Evolutionary conservation across 441 rosid species (phyloP).

Genomic region (Theobroma grandiflorum): DNA sequence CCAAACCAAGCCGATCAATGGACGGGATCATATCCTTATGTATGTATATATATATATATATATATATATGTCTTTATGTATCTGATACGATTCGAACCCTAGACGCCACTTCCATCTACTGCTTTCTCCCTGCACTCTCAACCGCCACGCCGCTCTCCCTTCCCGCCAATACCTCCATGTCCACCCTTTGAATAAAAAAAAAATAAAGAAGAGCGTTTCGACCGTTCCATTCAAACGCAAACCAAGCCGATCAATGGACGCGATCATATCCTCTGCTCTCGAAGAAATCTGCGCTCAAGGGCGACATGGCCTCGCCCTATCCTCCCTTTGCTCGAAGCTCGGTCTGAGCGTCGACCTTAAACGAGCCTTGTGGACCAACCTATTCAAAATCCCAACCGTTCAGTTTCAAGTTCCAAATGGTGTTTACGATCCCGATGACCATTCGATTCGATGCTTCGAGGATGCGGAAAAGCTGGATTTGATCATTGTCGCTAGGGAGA

Average conservation of each 20-base stretch:
- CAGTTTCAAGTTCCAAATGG: conserved; percentile 49
- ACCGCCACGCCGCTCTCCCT: neutral
- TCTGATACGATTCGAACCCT: too few species aligned
- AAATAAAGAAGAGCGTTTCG: too few species aligned
- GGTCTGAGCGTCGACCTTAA: conserved; percentile 38
- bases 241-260: conserved; percentile 51
- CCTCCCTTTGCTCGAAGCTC: conserved; percentile 57
- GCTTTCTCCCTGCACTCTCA: too few species aligned
- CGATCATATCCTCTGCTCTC: conserved; percentile 64
- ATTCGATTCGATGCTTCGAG: conserved; percentile 58
- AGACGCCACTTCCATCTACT: too few species aligned
- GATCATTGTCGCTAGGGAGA: conserved; percentile 65
- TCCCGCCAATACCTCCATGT: conserved; percentile 15
- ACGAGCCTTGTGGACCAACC: conserved; percentile 60
- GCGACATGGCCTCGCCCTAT: conserved; percentile 51
- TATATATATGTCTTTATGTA: too few species aligned
- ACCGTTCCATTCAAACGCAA: neutral
- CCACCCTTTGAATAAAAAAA: neutral
- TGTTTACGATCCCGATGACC: conserved; percentile 42
- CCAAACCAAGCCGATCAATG: conserved; percentile 38
- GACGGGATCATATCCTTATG: conserved; percentile 53
- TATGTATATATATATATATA: too few species aligned
- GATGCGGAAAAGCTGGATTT: conserved; percentile 61
- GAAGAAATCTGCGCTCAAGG: conserved; percentile 78
- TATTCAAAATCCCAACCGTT: conserved; percentile 62